Base-by-base conservation (phyloP, 192 early-diverging fungal genomes). In the Coemansia sp. region DNA sequence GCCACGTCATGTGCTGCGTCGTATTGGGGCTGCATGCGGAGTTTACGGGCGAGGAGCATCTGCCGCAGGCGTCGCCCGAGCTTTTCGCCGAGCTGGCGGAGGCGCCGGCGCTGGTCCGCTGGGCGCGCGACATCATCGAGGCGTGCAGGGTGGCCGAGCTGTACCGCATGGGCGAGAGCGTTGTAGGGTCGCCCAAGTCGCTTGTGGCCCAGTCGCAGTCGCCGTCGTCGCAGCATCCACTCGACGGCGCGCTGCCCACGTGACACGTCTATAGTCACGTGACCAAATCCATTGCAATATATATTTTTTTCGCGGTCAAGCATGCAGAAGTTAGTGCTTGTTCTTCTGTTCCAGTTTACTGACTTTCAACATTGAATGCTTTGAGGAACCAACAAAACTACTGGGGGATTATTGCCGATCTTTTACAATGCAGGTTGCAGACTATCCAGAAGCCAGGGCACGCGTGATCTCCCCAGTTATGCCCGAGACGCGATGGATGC, bases 1-100 rank as follows among this genome's bases (percentile, higher is more conserved):
- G 93, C 22, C 95, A 89, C 70, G 88, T 93, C 0, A 38, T 97
- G 16, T 89, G 85, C 61, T 80, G 81, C 50, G 81, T 81, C 5
- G 66, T 95, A 23, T 66, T 97, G 42, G 80, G 78, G 22, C 77
- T 81, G 21, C 95, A 98, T 58, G 10, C 50, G 10, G 67, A 64
- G 33, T 77, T 67, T 70, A 35, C 16, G 9, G 44, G 54, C 5
- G 46, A 63, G 1, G 66, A 69, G 47, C 63, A 70, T 24, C 24
- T 46, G 60, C 74, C 74, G 25, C 58, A 65, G 57, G 60, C 74
- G 25, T 46, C 62, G 64, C 74, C 74, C 2, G 68, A 70, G 46
- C 42, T 44, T 18, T 65, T 69, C 19, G 29, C 24, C 12, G 56
- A 67, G 16, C 53, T 61, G 6, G 12, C 57, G 5, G 42, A 28